Evolutionary conservation across 176 grass and related monocot species (phyloP), one percentile per base, ranked within the genome.

Genomic region (Oryza glaberrima): DNA sequence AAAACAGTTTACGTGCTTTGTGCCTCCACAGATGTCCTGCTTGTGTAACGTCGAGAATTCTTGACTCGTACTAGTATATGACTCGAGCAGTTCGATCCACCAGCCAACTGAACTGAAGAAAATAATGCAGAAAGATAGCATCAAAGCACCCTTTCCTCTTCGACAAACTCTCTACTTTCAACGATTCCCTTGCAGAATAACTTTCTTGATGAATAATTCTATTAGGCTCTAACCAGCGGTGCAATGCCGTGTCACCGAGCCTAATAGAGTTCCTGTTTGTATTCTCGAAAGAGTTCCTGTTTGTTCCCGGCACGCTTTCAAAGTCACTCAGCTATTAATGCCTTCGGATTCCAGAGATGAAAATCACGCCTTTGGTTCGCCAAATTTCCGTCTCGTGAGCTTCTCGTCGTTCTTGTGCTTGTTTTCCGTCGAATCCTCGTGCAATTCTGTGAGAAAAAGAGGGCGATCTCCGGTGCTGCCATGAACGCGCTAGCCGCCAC

Each of bases 401-500:
- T 58, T 56, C 15, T 45, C 44, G 44, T 12, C 11, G 47, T 49
- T 49, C 47, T 49, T 49, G 47, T 3, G 47, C 12, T 51, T 16
- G 52, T 20, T 20, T 58, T 20, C 6, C 52, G 52, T 20, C 52
- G 51, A 58, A 58, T 20, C 17, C 52, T 9, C 51, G 16, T 56
- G 16, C 51, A 19, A 56, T 56, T 56, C 51, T 20, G n/a, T 1
- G 58, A 63, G 8, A 23, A 63, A 16, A 19, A 3, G 43, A 44
- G 9, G 16, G 51, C 4, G 51, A 2, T 54, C 51, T 19, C 6
- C 12, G 8, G 56, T n/a, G 20, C 79, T 63, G 73, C 66, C 83
- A 96, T 96, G 94, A 96, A 96, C 87, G 94, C 94, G 73, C 91
- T 96, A 70, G 94, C 91, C 30, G 94, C 94, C 69, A 95, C 94